Evolutionary conservation across 495 filamentous ascomycete species (phyloP), one percentile per base, ranked within the genome.

Genomic region (Usnea hakonensis): DNA sequence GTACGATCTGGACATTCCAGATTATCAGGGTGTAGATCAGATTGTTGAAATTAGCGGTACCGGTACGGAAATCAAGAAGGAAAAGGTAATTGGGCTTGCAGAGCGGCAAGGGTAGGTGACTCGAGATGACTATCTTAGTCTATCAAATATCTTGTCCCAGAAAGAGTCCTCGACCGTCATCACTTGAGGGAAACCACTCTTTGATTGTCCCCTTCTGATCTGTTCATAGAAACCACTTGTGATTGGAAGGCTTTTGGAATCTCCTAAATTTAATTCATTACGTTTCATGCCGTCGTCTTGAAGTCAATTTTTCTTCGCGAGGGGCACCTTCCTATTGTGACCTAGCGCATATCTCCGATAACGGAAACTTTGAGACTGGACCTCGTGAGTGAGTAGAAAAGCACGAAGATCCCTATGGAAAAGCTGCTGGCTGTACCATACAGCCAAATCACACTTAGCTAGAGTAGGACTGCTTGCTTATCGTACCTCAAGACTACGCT

Each of bases 21-120:
- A 81, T 66, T 98, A 97, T 76, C 81, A 86, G 61, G 94, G 94
- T 0, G 74, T 95, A 64, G 93, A 97, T 74, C 94, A 98, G 74
- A 76, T 97, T 64, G 80, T 91, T 59, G 93, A 98, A 74, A 78
- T 93, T 10, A 78, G 74, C 21, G 77, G 48, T 32, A 52, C 79
- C 37, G 78, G 82, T 69, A 74, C 81, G 53, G 86, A 79, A 70
- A 14, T 33, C 3, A 55, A 36, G 26, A 46, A 41, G 40, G 28
- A 57, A 43, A 16, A 61, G 21, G 46, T 55, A 8, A 9, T 58
- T 21, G 43, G 57, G 33, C 14, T 66, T 32, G 55, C 60, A 30
- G 60, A 66, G 32, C n/a, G 60, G 53, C 64, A 55, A 28, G n/a
- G 59, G 44, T 60, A 55, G 57, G 61, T 58, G 48, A 32, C 19